These are phyloP conservation scores for Aspergillus proliferans DNA, from an alignment of 2,329 filamentous ascomycete species.

Conservation along the genomic window DNA sequence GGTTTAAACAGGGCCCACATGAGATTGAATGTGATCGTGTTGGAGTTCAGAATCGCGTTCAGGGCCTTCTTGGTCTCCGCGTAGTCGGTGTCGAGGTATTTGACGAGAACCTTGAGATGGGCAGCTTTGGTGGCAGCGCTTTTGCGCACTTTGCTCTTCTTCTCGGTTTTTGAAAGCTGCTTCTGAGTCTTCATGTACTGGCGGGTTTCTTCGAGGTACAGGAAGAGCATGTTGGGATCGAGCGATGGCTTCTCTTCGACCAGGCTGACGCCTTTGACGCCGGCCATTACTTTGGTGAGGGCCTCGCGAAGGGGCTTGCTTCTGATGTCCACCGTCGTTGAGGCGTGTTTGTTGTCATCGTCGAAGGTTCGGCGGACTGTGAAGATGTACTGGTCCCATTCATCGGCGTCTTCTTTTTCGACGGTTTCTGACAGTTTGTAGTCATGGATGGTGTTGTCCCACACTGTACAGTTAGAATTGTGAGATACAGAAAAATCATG, in stretches of 20 bases:
- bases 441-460: conserved; percentile 54
- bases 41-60: conserved; percentile 71
- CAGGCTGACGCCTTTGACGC: conserved; percentile 69
- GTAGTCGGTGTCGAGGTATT: conserved; percentile 78
- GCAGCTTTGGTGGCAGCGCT: conserved; percentile 32
- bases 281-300: conserved; percentile 65
- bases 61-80: conserved; percentile 70
- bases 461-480: conserved; percentile 27
- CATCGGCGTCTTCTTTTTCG: conserved; percentile 55
- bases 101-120: conserved; percentile 63
- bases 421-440: conserved; percentile 64
- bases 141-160: conserved; percentile 38
- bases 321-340: conserved; percentile 76
- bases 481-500: conserved; percentile 1
- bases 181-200: conserved; percentile 59
- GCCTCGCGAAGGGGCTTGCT: conserved; percentile 70
- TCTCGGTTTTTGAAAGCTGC: conserved; percentile 54
- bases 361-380: conserved; percentile 77
- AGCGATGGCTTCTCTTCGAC: conserved; percentile 72
- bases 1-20: conserved; percentile 88
- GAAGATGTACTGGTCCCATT: conserved; percentile 76
- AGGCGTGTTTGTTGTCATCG: conserved; percentile 71
- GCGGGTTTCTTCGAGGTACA: conserved; percentile 75
- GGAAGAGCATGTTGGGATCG: conserved; percentile 64
- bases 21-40: conserved; percentile 81